Base-by-base conservation (phyloP, 116 monocot species). In the Papilionanthe hybrid region DNA sequence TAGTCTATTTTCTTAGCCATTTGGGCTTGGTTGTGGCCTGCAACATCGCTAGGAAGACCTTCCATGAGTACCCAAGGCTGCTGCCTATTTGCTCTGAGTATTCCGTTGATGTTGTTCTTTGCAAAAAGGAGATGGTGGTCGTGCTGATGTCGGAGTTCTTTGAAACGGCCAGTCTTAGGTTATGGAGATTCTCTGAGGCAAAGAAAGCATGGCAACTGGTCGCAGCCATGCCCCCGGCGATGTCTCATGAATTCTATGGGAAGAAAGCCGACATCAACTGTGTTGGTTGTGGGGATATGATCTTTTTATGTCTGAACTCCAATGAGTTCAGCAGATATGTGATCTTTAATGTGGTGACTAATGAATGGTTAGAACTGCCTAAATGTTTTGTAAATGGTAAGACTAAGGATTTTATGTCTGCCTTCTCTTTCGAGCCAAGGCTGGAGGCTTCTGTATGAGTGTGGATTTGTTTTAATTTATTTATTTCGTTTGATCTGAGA, bases 381-480 rank as follows among this genome's bases (percentile, higher is more conserved):
- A 83, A 80, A 72, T 89, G 84, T 73, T 63, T 13, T 53, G 81
- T 90, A 12, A 78, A 90, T 60, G 90, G 94, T 3, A 83, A 78
- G 49, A 30, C 77, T 20, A 87, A 73, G 80, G 89, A 90, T 42
- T 87, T 92, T 79, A 79, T 85, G 75, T 86, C 92, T 65, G 91
- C 92, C 42, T 90, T 94, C 85, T 78, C 84, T 19, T 92, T 94
- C 49, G 88, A 94, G 79, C 94, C 94, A 6, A 94, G 94, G 71
- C 48, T 94, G 32, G 94, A 94, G 84, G 88, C 85, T 25, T 65
- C 42, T 65, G 86, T 84, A 5, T 91, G 85, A 91, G 77, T 55
- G 4, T 58, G 53, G 17, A 15, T 7, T 42, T 18, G 37, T 30
- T 28, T 71, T 69, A 4, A 69, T 69, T 72, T 41, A 20, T 72